Base-by-base conservation (phyloP, 441 rosid species). In the Hura crepitans region DNA sequence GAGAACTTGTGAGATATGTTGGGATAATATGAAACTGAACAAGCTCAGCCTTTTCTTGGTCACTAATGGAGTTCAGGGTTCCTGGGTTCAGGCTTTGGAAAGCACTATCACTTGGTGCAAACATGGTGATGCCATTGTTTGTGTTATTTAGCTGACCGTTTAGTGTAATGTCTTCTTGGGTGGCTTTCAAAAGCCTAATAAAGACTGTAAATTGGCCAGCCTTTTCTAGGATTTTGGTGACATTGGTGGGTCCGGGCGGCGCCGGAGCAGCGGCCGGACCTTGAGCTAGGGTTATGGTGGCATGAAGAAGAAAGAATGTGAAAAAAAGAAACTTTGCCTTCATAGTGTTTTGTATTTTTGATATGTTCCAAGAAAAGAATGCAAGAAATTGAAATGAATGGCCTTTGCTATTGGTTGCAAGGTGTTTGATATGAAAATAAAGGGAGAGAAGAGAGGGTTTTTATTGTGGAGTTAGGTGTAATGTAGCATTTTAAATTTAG, bases 1-100 rank as follows among this genome's bases (percentile, higher is more conserved):
- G 89, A 2, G 95, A 66, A 62, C 79, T 60, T 0, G 96, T 72
- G 6, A 90, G 69, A 68, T 76, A 86, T 17, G 75, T 75, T 14
- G 97, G 94, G 70, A 92, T 70, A 15, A 90, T 82, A n/a, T 94
- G 97, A 67, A 87, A 94, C 73, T 89, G 97, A 50, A 90, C 75
- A 4, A 90, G 77, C 75, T 87, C 91, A 0, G 80, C 81, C 73
- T 92, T 91, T 68, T 89, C 81, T 74, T 87, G 86, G 6, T 86
- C 89, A 42, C 73, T 84, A 23, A 94, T 68, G 49, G 86, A 70
- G 67, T 90, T 90, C 30, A 90, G 83, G 4, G 94, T 85, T 13
- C 97, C 99, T 0, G 96, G 43, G 66, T 83, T 81, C 15, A 87
- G 86, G 80, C 75, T 39, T 0, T 88, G 69, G 70, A 92, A 94